Percentiles rank a stretch among this genome's conserved stretches.
Evolutionary conservation across 306 rosid species (phyloP).

Genomic region (Senna siamea): DNA sequence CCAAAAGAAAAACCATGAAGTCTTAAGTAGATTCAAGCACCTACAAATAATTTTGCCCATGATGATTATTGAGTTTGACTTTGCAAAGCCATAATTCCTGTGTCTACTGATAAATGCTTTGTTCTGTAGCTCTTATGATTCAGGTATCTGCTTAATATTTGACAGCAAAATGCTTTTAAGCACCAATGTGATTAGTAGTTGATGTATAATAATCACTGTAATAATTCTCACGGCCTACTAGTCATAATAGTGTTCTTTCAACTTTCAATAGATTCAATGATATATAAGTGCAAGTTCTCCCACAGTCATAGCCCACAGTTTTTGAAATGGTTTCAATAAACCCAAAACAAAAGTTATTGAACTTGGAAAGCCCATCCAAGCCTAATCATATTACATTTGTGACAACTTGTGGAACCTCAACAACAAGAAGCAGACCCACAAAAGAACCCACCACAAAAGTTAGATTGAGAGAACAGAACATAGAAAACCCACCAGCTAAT

Average conservation of each 20-base stretch:
- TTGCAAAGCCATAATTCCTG: slow-evolving; percentile 2
- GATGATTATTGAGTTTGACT: slow-evolving; percentile 10
- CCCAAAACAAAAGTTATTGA: slow-evolving; percentile 28
- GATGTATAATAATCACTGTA: not conserved
- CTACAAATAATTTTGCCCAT: not conserved
- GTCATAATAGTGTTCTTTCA: slow-evolving; percentile 9
- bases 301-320: slow-evolving; percentile 13
- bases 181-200: not conserved
- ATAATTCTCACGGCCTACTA: not conserved
- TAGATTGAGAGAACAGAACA: not conserved
- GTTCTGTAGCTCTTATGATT: slow-evolving; percentile 3
- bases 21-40: not conserved
- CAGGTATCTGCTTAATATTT: not conserved
- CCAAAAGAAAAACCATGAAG: not conserved
- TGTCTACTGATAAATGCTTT: slow-evolving; percentile 11
- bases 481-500: not conserved
- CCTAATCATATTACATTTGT: not conserved
- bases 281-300: not conserved
- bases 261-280: not conserved
- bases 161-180: not conserved
- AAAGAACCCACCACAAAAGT: not conserved
- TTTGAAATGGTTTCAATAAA: not conserved
- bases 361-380: slow-evolving; percentile 26
- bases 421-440: slow-evolving; percentile 1
- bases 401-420: not conserved